Conservation (phyloP, 2,329 filamentous ascomycete genomes). For the Arthrocladium fulminans region DNA sequence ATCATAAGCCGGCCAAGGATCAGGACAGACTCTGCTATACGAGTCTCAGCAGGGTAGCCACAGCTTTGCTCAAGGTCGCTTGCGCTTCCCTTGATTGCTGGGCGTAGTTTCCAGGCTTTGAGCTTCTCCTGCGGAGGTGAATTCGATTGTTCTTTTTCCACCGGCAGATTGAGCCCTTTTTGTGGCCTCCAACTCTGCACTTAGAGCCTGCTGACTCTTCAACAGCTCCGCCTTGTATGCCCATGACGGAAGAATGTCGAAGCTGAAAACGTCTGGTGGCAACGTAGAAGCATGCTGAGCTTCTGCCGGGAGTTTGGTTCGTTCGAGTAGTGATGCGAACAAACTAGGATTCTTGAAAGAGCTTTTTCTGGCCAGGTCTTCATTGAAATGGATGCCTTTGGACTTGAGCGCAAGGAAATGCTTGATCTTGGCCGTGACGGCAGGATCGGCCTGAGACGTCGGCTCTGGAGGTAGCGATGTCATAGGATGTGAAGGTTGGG, state of each 20-base stretch:
- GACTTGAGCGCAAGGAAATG: slow-evolving; percentile 55
- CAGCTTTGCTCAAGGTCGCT: no score
- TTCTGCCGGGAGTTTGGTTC: slow-evolving; percentile 46
- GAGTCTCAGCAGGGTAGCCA: no score
- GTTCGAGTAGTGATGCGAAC: slow-evolving; percentile 48
- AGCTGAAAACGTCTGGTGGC: slow-evolving; percentile 33
- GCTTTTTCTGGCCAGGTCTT: slow-evolving; percentile 48
- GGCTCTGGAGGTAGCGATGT: slow-evolving; percentile 39
- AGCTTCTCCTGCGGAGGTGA: slow-evolving; percentile 12
- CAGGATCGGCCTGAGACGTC: slow-evolving; percentile 36
- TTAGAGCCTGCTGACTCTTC: slow-evolving; percentile 33
- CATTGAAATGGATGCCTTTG: slow-evolving; percentile 56
- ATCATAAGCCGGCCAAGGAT: no score
- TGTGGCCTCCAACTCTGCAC: slow-evolving; percentile 13
- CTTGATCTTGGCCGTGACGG: slow-evolving; percentile 47
- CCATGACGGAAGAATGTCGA: slow-evolving; percentile 31
- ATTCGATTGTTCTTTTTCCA: slow-evolving; percentile 22
- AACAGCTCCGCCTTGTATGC: slow-evolving; percentile 41
- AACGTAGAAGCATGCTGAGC: slow-evolving; percentile 48
- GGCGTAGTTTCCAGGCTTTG: not conserved
- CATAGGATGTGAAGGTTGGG: slow-evolving; percentile 39
- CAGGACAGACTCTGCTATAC: no score
- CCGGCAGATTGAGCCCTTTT: slow-evolving; percentile 20
- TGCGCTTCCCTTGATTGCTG: no score
- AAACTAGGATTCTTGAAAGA: slow-evolving; percentile 53